phyloP scores from a whole-genome alignment of 495 filamentous ascomycete genomes.

The Articulospora tetracladia region DNA sequence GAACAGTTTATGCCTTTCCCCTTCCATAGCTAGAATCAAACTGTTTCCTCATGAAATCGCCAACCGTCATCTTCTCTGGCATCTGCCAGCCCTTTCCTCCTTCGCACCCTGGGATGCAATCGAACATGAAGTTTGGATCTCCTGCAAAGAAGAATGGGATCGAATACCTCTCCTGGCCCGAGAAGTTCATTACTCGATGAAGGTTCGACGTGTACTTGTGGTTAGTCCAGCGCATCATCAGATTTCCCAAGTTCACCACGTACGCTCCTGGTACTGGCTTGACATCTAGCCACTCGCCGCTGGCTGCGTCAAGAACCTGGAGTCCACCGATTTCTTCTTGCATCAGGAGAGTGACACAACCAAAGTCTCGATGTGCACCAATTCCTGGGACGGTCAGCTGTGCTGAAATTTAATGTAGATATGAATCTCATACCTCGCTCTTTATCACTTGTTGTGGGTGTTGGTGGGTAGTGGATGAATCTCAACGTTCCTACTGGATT shows the following conservation, averaged over 20 bases:
- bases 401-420: too few species aligned
- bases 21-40: neutral
- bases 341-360: conserved; percentile 34
- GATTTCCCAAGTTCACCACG: conserved; percentile 43
- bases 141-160: conserved; percentile 35
- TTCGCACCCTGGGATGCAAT: neutral
- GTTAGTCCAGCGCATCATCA: conserved; percentile 35
- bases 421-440: neutral
- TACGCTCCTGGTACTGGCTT: conserved; percentile 36
- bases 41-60: neutral
- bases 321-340: conserved; percentile 31
- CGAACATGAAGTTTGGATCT: neutral
- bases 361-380: conserved; percentile 42
- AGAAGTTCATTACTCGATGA: conserved; percentile 37
- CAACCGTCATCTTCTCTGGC: neutral
- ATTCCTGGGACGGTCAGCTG: neutral
- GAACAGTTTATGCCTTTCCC: neutral
- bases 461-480: neutral
- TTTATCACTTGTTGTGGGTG: neutral
- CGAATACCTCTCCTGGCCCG: conserved; percentile 36
- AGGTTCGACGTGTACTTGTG: conserved; percentile 35
- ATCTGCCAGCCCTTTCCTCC: neutral
- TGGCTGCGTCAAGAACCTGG: conserved; percentile 32
- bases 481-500: neutral
- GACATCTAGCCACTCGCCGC: conserved; percentile 22